A percentile compares a stretch with the other conserved stretches of the same genome.
Conservation (phyloP, 2,329 filamentous ascomycete genomes). For the Colletotrichum magnum region DNA sequence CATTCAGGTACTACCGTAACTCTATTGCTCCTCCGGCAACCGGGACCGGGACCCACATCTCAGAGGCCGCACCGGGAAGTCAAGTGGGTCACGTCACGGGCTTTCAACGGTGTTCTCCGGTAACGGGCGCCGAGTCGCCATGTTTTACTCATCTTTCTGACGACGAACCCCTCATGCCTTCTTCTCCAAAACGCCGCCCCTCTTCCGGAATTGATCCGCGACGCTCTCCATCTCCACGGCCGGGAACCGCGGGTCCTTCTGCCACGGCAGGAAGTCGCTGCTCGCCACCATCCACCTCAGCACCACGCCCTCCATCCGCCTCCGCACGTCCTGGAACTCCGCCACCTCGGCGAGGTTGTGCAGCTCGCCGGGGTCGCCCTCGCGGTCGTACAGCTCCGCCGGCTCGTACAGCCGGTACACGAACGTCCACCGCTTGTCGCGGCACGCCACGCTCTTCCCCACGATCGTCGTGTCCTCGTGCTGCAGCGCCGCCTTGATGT, state of each 20-base stretch:
- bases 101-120: too few species aligned
- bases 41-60: neutral
- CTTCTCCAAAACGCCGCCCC: conserved; percentile 8
- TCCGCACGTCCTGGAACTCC: conserved; percentile 42
- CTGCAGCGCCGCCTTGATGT: conserved; percentile 60
- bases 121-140: too few species aligned
- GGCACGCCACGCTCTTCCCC: conserved; percentile 57
- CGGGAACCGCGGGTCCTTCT: conserved; percentile 52
- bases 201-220: conserved; percentile 43
- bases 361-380: conserved; percentile 54
- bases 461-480: conserved; percentile 59
- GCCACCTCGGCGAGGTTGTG: conserved; percentile 54
- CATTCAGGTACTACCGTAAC: neutral
- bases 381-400: conserved; percentile 57
- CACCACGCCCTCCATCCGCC: conserved; percentile 49
- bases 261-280: conserved; percentile 54
- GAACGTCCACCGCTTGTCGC: conserved; percentile 56
- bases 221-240: conserved; percentile 51
- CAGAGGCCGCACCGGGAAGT: neutral
- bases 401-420: conserved; percentile 62
- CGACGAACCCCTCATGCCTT: neutral
- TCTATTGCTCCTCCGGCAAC: conserved; percentile 2
- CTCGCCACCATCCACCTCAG: conserved; percentile 55
- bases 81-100: neutral
- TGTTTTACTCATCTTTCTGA: too few species aligned